Base-by-base conservation (phyloP, 2,329 filamentous ascomycete species). In the Aspergillus pseudoterreus region DNA sequence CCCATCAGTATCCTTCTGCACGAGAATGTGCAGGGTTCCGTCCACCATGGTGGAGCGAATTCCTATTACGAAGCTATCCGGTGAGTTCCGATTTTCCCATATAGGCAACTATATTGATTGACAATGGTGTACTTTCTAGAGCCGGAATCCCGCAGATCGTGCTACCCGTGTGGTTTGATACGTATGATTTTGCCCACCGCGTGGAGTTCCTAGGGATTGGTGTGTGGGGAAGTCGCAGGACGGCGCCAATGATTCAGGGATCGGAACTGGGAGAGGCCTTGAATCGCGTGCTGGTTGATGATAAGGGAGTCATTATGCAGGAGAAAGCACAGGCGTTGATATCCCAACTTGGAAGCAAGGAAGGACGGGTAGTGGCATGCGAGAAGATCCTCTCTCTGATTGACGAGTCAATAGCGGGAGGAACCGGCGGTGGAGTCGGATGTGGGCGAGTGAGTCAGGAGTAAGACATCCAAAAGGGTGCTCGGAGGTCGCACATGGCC, bases 1-100 rank as follows among this genome's bases (percentile, higher is more conserved):
- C 74, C 75, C 1, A 46, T 51, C 4, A 44, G 50, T 15, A 47
- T 65, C 43, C 47, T 79, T 5, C 57, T 68, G 24, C 69, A 66
- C 3, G 72, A 72, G 0, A 57, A 68, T 14, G 58, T 79, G 4
- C 62, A 67, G 2, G 73, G 71, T 22, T 68, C 73, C 9, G 64
- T 79, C 2, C 71, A 77, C 47, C 76, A 79, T 51, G 77, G 77
- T 6, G 77, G 76, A 3, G 73, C 76, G 0, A 78, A 75, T 50
- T 77, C 74, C 0, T 79, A 70, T 50, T 69, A 75, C 32, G 78
- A 80, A 58, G 72, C 72, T 5, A 59, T 77, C 47, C 63, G 62
- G 75, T 76, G 61, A 60, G 69, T 65, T 12, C 4, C 17, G 27
- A 8, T 39, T 32, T 12, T 6, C 8, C 4, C 21, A 9, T 15